Evolutionary conservation across 371 early-diverging fungal species (phyloP), one percentile per base, ranked within the genome.

Genomic region (Mortierella sp.): DNA sequence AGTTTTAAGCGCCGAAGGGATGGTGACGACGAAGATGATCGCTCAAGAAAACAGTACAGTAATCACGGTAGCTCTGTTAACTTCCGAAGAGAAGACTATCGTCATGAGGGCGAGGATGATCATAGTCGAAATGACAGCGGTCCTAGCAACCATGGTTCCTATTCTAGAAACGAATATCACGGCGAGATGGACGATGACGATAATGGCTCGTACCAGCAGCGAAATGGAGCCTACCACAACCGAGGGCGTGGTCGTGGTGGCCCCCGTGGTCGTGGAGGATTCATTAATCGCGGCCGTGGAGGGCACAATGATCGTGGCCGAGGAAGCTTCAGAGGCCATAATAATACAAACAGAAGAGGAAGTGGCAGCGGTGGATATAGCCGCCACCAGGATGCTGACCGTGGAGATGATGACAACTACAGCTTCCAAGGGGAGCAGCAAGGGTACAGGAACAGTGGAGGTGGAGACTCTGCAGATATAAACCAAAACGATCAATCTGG

Each of bases 191-290:
- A 61, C 14, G 59, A 65, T 26, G 39, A 75, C 16, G 62, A 66
- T 54, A 63, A 64, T 35, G 59, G 54, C 22, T 72, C 28, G 22
- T 22, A 64, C n/a, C 54, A 64, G 14, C 71, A 37, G 20, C 59
- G 54, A 1, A 49, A 64, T 58, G 64, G 52, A 20, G 24, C 63
- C 16, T 32, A 59, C 47, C 65, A 64, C 0, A 59, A 68, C 18
- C 75, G 75, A 30, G 70, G 70, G 1, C 64, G 73, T 10, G 81
- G 87, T 22, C 74, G 85, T 18, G 67, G 67, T 62, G 62, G 70
- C n/a, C 22, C 5, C 16, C 54, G 60, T 49, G 65, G 65, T 8
- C 72, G 72, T 49, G 72, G 70, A 39, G 63, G 72, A 37, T 61
- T n/a, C 26, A 40, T 26, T 47, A 35, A 62, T 47, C 58, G 59